phyloP scores from a whole-genome alignment of 305 asterid genomes.

The Fraxinus ornus region DNA sequence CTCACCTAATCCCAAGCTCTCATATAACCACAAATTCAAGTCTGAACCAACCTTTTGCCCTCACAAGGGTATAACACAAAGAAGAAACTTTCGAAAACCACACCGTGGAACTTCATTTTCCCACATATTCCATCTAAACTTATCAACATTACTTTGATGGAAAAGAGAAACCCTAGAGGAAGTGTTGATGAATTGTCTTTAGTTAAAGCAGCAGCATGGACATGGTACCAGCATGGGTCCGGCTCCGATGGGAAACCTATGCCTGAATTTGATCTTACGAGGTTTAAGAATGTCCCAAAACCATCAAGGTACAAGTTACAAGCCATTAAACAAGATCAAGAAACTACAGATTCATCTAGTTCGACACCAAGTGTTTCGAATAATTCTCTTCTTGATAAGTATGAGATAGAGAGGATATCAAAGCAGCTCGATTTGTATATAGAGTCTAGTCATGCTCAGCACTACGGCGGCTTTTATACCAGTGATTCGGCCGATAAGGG shows the following conservation, averaged over 20 bases:
- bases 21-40: slow-evolving; percentile 17
- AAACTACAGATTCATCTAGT: neutral
- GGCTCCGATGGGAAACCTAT: slow-evolving; percentile 30
- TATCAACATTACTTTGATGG: slow-evolving; percentile 21
- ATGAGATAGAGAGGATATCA: slow-evolving; percentile 66
- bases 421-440: slow-evolving; percentile 49
- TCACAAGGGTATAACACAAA: neutral
- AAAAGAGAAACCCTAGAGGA: slow-evolving; percentile 25
- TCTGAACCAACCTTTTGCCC: neutral
- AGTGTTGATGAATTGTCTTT: slow-evolving; percentile 36
- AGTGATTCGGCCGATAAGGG: neutral
- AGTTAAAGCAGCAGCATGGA: slow-evolving; percentile 64
- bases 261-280: slow-evolving; percentile 35
- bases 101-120: slow-evolving; percentile 37
- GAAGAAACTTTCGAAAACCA: slow-evolving; percentile 17
- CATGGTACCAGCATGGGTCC: slow-evolving; percentile 57
- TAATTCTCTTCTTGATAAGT: slow-evolving; percentile 54
- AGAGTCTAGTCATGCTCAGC: slow-evolving; percentile 27
- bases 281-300: slow-evolving; percentile 25
- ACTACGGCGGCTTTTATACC: neutral
- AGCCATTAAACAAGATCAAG: slow-evolving; percentile 28
- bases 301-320: slow-evolving; percentile 64
- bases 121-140: slow-evolving; percentile 27
- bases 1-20: slow-evolving; percentile 25
- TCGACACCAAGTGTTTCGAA: neutral